A percentile compares a stretch with the other conserved stretches of the same genome.
These are phyloP conservation scores for Paspalum notatum DNA, from an alignment of 176 grass and related monocot genomes.

Conservation along the genomic window DNA sequence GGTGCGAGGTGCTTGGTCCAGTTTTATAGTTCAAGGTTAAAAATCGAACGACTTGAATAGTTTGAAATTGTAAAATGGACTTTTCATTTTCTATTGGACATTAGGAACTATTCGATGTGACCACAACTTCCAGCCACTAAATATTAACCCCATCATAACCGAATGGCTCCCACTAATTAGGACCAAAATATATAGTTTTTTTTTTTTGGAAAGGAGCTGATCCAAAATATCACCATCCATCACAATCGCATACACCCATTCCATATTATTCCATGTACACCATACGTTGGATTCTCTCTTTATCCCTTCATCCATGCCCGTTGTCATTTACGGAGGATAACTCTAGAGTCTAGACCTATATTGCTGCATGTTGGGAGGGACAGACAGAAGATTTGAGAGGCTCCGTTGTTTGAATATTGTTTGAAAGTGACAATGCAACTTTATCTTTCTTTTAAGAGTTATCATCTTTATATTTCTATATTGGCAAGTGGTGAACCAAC, in stretches of 20 bases:
- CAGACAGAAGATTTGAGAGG: neutral
- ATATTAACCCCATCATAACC: neutral
- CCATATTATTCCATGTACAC: neutral
- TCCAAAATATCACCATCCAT: neutral
- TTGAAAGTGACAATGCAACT: neutral
- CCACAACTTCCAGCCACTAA: neutral
- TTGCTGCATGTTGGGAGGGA: too few species aligned
- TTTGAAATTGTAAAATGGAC: too few species aligned
- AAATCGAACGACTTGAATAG: too few species aligned
- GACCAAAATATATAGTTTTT: too few species aligned
- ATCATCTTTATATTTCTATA: neutral
- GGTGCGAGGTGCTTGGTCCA: too few species aligned
- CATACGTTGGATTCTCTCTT: neutral
- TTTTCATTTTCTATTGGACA: neutral
- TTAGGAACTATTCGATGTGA: neutral
- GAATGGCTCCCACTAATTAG: too few species aligned
- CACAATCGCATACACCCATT: neutral
- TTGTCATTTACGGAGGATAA: neutral
- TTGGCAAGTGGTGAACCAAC: neutral
- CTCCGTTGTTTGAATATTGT: neutral
- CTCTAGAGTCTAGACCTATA: too few species aligned
- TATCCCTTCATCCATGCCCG: slow-evolving; percentile 6
- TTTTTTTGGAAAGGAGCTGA: too few species aligned
- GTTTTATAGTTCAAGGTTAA: too few species aligned
- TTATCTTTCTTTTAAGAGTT: neutral